Percentiles rank a stretch among this genome's conserved stretches.
These are phyloP conservation scores for Rhizophora mangle DNA, from an alignment of 345 rosid species.

Conservation along the genomic window DNA sequence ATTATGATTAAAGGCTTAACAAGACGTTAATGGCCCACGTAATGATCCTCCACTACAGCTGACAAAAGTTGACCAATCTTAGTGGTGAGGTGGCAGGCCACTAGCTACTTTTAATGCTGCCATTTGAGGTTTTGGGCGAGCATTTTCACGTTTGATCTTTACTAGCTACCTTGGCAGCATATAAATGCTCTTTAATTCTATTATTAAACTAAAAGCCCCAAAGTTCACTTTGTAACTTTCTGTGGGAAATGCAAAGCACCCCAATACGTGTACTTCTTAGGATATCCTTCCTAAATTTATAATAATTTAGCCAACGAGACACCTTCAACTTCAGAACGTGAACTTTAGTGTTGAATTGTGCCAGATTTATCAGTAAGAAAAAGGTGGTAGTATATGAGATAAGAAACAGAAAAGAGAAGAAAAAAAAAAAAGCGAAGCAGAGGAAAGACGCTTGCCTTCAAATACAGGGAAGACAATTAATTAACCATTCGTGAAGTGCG, in stretches of 20 bases:
- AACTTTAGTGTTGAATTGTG: too few relatives aligned
- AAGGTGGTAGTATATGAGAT: too few relatives aligned
- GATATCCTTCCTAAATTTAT: background rate
- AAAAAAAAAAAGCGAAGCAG: too few relatives aligned
- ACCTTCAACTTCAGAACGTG: too few relatives aligned
- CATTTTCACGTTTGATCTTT: constrained; percentile 32
- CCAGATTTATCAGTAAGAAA: too few relatives aligned
- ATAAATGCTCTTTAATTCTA: background rate
- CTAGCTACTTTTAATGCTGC: constrained; percentile 42
- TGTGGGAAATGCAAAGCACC: constrained; percentile 7
- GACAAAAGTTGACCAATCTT: constrained; percentile 53
- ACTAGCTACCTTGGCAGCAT: background rate
- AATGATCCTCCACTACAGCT: constrained; percentile 11
- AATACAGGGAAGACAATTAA: too few relatives aligned
- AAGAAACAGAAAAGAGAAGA: too few relatives aligned
- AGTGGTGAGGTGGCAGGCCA: constrained; percentile 77
- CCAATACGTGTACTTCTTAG: constrained; percentile 19
- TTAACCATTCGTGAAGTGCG: too few relatives aligned
- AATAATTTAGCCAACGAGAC: too few relatives aligned
- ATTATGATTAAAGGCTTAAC: background rate
- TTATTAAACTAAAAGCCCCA: background rate
- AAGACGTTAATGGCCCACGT: background rate
- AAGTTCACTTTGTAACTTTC: constrained; percentile 16
- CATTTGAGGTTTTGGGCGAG: constrained; percentile 30
- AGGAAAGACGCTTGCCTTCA: too few relatives aligned